phyloP scores from a whole-genome alignment of 352 stramenopile species.

The Phytophthora hybrid region DNA sequence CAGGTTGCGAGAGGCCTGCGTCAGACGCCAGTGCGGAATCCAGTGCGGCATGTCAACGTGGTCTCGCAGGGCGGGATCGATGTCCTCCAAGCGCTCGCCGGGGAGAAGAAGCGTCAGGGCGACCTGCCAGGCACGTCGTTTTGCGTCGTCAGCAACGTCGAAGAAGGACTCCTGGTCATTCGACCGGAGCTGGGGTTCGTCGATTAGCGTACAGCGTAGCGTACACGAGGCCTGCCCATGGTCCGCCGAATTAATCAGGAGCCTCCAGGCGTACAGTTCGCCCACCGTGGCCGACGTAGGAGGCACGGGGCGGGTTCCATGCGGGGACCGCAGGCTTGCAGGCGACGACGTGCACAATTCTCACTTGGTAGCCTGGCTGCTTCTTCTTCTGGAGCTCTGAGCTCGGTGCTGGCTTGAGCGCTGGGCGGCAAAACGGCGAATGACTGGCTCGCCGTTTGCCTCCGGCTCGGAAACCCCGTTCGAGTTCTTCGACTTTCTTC shows the following conservation, averaged over 20 bases:
- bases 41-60: constrained; percentile 1
- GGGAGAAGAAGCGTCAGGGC: constrained; percentile 8
- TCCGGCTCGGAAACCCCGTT: constrained; percentile 21
- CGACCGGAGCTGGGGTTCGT: neutral
- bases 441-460: constrained; percentile 16
- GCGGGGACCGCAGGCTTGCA: neutral
- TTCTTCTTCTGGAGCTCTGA: constrained; percentile 16
- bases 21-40: constrained; percentile 15
- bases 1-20: neutral
- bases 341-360: neutral
- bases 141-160: constrained; percentile 2
- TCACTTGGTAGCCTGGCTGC: constrained; percentile 13
- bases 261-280: constrained; percentile 11
- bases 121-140: constrained; percentile 10
- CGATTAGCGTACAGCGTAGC: neutral
- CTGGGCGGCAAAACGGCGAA: neutral
- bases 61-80: neutral
- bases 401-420: constrained; percentile 3
- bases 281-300: neutral
- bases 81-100: neutral
- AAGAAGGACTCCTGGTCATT: neutral
- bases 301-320: neutral
- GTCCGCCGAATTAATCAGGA: neutral
- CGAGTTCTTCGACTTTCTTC: neutral
- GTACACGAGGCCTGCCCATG: constrained; percentile 12